phyloP scores from a whole-genome alignment of 164 flowering plant species.

The Warburgia ugandensis region DNA sequence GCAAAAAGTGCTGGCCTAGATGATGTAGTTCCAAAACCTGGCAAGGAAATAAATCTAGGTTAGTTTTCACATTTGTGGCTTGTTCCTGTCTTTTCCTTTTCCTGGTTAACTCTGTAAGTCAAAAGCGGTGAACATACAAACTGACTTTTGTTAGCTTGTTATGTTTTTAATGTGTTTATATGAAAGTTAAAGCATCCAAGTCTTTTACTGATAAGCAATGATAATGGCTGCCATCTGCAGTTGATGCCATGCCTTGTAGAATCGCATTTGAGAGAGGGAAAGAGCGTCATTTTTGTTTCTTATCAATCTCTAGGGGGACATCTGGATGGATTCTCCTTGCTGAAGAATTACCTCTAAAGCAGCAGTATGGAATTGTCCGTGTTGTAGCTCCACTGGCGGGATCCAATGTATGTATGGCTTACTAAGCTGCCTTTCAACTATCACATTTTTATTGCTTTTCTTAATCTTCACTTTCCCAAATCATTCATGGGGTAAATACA shows the following conservation, averaged over 20 bases:
- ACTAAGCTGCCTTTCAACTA: too few species aligned
- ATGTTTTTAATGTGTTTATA: too few species aligned
- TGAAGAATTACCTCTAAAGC: constrained; percentile 65
- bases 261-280: constrained; percentile 95
- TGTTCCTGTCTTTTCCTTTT: too few species aligned
- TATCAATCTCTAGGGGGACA: constrained; percentile 56
- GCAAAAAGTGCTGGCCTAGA: constrained; percentile 66
- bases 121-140: too few species aligned
- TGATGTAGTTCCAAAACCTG: constrained; percentile 57
- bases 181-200: too few species aligned
- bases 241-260: constrained; percentile 90
- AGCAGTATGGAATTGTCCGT: constrained; percentile 56
- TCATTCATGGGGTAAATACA: too few species aligned
- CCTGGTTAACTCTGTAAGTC: too few species aligned
- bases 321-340: constrained; percentile 84
- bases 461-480: too few species aligned
- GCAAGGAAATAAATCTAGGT: constrained; percentile 70
- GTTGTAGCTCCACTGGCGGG: constrained; percentile 88
- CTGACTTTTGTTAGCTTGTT: too few species aligned
- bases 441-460: too few species aligned
- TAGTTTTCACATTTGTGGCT: too few species aligned
- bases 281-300: constrained; percentile 81
- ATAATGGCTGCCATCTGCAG: constrained; percentile 45
- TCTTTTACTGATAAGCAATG: too few species aligned
- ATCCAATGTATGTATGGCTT: constrained; percentile 72